Evolutionary conservation across 805 yeast genomes (phyloP).

Genomic region (Saturnispora besseyi): DNA sequence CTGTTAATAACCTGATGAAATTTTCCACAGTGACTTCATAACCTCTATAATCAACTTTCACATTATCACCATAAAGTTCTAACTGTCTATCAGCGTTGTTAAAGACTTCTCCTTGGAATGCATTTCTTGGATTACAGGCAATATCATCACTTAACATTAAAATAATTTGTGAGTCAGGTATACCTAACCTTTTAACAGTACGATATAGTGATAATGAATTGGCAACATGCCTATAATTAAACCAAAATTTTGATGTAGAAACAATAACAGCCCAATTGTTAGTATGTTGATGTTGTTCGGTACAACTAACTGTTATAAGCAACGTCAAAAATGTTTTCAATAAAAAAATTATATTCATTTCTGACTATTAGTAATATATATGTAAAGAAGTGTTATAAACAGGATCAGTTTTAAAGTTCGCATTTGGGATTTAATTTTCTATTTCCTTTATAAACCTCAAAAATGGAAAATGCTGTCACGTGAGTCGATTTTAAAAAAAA

Average conservation of each 20-base stretch:
- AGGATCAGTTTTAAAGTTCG: no score
- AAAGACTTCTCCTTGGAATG: slow-evolving; percentile 93
- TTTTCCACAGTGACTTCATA: slow-evolving; percentile 98
- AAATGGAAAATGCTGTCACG: no score
- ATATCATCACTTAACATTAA: slow-evolving; percentile 95
- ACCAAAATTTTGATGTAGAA: slow-evolving; percentile 96
- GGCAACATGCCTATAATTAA: slow-evolving; percentile 96
- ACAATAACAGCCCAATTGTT: slow-evolving; percentile 83
- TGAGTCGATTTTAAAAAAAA: no score
- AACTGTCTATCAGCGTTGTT: slow-evolving; percentile 87
- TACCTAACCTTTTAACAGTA: slow-evolving; percentile 91
- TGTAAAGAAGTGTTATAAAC: no score
- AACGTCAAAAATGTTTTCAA: neutral
- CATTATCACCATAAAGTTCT: slow-evolving; percentile 87
- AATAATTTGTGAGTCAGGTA: slow-evolving; percentile 95
- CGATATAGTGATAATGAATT: slow-evolving; percentile 90
- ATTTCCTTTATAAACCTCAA: no score
- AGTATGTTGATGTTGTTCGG: slow-evolving; percentile 33
- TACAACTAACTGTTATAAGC: neutral
- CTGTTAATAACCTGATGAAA: slow-evolving; percentile 85
- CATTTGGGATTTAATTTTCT: no score
- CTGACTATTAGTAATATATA: neutral
- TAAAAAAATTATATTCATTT: neutral
- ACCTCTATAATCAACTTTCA: slow-evolving; percentile 95
- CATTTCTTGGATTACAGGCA: slow-evolving; percentile 92